phyloP scores from a whole-genome alignment of 768 basidiomycete genomes.

The Pisolithus sp. region DNA sequence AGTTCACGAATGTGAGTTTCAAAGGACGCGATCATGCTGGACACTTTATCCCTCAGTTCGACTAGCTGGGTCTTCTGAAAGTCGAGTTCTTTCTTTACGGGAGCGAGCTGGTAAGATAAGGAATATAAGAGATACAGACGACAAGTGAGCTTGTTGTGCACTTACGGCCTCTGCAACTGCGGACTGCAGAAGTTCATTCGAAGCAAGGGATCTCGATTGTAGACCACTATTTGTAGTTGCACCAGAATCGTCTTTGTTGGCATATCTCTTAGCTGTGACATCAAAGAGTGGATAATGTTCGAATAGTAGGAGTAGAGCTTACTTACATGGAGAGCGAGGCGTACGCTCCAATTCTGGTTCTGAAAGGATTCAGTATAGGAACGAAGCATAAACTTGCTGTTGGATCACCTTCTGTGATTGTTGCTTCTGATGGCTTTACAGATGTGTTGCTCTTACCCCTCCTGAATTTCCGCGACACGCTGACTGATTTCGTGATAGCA shows the following conservation, averaged over 20 bases:
- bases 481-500: conserved; percentile 53
- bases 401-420: conserved; percentile 48
- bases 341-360: conserved; percentile 18
- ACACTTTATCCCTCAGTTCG: conserved; percentile 26
- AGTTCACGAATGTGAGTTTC: conserved; percentile 35
- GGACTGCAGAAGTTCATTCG: conserved; percentile 10
- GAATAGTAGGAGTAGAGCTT: not conserved
- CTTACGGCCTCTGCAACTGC: conserved; percentile 26
- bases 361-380: conserved; percentile 12
- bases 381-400: not conserved
- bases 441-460: conserved; percentile 45
- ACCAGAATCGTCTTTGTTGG: not conserved
- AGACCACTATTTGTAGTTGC: not conserved
- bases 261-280: not conserved
- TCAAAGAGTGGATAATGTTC: not conserved
- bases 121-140: not conserved
- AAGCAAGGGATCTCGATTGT: conserved; percentile 1
- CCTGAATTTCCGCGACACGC: conserved; percentile 39
- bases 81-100: conserved; percentile 46
- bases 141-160: not conserved
- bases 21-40: conserved; percentile 24
- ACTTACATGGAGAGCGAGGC: conserved; percentile 11
- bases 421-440: conserved; percentile 45
- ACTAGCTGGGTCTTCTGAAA: conserved; percentile 41
- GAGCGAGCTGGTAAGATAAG: conserved; percentile 35